These are phyloP conservation scores for Diaporthe sp. DNA, from an alignment of 2,329 filamentous ascomycete genomes.

Conservation along the genomic window DNA sequence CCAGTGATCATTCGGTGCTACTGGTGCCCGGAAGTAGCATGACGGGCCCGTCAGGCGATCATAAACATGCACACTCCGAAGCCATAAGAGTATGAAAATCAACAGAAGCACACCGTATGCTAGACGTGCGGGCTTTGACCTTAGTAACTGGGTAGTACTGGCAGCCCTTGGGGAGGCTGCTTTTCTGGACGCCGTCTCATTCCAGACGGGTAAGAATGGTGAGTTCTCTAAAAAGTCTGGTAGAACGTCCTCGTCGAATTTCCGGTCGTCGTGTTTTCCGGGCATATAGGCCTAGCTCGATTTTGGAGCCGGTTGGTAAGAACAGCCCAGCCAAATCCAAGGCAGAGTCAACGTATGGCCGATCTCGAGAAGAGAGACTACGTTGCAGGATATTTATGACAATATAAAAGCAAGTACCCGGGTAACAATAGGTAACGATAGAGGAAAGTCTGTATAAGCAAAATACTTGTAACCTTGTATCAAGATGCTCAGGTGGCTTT, in stretches of 20 bases:
- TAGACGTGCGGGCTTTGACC: constrained; percentile 22
- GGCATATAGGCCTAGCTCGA: not conserved
- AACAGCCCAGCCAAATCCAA: not conserved
- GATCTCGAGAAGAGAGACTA: not conserved
- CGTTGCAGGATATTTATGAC: not conserved
- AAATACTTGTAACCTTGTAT: not conserved
- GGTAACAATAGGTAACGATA: not conserved
- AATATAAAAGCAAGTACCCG: not conserved
- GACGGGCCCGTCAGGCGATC: constrained; percentile 16
- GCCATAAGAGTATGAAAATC: not conserved
- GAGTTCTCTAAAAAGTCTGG: constrained; percentile 26
- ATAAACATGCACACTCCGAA: not conserved
- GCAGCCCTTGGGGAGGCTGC: not conserved
- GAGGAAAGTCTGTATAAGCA: not conserved
- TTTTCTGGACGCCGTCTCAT: not conserved
- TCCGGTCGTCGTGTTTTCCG: not conserved
- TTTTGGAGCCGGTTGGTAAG: not conserved
- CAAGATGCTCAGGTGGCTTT: not conserved
- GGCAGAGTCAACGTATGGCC: not conserved
- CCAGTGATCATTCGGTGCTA: constrained; percentile 1
- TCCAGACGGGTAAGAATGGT: constrained; percentile 24
- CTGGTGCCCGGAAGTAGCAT: constrained; percentile 24
- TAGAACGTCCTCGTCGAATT: constrained; percentile 12
- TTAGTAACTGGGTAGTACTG: constrained; percentile 11
- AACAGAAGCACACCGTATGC: not conserved